Evolutionary conservation across 257 asterid genomes (phyloP), one percentile per base, ranked within the genome.

Genomic region (Capsicum rhomboideum): DNA sequence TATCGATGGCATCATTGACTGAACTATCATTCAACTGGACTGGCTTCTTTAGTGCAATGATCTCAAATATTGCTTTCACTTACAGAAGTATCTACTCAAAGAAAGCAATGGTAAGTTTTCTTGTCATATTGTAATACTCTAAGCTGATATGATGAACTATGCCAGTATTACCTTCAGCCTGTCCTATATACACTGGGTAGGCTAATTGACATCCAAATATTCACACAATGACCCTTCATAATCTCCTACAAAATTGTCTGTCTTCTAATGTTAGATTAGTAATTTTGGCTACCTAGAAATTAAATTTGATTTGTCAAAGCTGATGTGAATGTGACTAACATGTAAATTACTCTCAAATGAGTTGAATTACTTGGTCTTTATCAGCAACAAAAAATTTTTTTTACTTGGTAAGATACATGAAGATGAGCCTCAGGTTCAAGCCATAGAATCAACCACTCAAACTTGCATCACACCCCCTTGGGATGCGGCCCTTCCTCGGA

Each of bases 11-110:
- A 79, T 97, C 99, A 37, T 77, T 97, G 85, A 97, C 98, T 20
- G 99, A 97, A 86, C 87, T 97, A 78, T 97, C 99, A n/a, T 97
- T 97, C 95, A 97, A 97, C 89, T 97, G 99, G 99, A 21, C 53
- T 58, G 98, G 99, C 64, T 97, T 97, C 86, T 84, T 87, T 84
- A 97, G 98, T 83, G 99, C 99, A n/a, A 97, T 97, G 99, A 95
- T 97, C 85, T 97, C 99, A 83, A 97, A 97, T 88, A 93, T 97
- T 92, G 94, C 98, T 59, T 97, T 97, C 96, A 97, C 99, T 80
- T 97, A 95, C 87, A 87, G 99, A 92, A 97, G 99, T 92, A 92
- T 97, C 54, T 97, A 97, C 87, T 97, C 99, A 1, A 97, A 97
- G 92, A 95, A 97, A 95, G 99, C 99, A 42, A 97, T 95, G 99